Base-by-base conservation (phyloP, 371 early-diverging fungal species). In the Basidiobolus heterosporus region DNA sequence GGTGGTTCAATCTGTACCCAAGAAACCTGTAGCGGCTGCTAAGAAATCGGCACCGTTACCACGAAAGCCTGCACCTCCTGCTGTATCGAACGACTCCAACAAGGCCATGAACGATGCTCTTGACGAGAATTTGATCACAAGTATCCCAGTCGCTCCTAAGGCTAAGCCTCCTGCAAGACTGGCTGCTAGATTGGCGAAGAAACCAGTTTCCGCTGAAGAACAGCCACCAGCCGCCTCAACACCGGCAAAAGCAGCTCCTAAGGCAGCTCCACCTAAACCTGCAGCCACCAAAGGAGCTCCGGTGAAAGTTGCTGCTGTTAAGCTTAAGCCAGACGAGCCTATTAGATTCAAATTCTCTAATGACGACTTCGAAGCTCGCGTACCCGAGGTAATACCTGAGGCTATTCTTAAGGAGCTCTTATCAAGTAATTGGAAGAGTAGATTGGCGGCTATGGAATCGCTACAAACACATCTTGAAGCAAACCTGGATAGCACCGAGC, bases 391-490 rank as follows among this genome's bases (percentile, higher is more conserved):
- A 23, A 59, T 86, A 42, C 69, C 82, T 0, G 72, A 64, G 22
- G 59, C 61, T 1, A 57, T 78, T 16, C 59, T 84, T 48, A 61
- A 61, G 1, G 74, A 78, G 23, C 56, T 92, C 38, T 62, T 62
- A 0, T 80, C 82, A 49, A 60, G 78, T 1, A 70, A 69, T 45
- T 95, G 96, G 96, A 95, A 95, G 58, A 64, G 70, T 2, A 67
- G 96, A 15, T 60, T 94, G 52, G 88, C 79, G 52, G 75, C 69
- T 63, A 51, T 19, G 62, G 86, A 88, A 23, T 65, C 70, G 16
- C 60, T 91, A 7, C 60, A 73, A 23, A 74, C 70, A 39, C 70
- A 74, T 16, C 54, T 89, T 30, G 65, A 74, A 39, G 56, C 52
- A 22, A 64, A 61, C 19, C 45, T 59, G 0, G 54, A 56, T 14